These are phyloP conservation scores for Penicillium sp. DNA, from an alignment of 2,329 filamentous ascomycete species.

Conservation along the genomic window DNA sequence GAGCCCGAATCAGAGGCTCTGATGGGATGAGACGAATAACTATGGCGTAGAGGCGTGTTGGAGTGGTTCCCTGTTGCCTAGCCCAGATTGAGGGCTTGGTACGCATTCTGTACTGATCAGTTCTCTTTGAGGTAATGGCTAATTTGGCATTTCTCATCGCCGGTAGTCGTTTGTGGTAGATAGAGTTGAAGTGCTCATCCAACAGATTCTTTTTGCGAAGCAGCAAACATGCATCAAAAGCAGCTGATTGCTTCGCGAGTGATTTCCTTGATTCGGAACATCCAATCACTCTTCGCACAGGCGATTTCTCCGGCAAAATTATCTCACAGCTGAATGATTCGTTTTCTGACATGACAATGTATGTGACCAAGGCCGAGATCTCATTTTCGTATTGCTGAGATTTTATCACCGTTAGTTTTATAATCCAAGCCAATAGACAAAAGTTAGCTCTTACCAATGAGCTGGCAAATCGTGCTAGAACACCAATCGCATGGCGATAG, in stretches of 20 bases:
- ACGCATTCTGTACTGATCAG: constrained; percentile 70
- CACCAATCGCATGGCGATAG: constrained; percentile 68
- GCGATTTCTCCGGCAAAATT: constrained; percentile 71
- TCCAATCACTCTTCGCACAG: constrained; percentile 66
- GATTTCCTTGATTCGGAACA: constrained; percentile 65
- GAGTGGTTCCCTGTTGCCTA: constrained; percentile 42
- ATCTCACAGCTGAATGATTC: constrained; percentile 73
- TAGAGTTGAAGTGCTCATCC: constrained; percentile 71
- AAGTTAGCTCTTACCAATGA: constrained; percentile 51
- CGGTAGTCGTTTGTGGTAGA: constrained; percentile 68
- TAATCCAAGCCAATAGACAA: neutral
- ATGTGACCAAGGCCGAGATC: constrained; percentile 52
- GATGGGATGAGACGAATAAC: constrained; percentile 60
- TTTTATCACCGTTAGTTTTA: constrained; percentile 1
- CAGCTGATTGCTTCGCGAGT: constrained; percentile 81
- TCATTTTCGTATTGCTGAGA: constrained; percentile 49
- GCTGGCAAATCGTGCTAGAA: constrained; percentile 71
- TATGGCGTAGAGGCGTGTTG: constrained; percentile 59
- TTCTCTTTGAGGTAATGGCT: constrained; percentile 76
- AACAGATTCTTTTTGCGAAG: constrained; percentile 67
- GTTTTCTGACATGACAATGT: constrained; percentile 58
- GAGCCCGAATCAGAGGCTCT: constrained; percentile 55
- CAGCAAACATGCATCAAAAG: constrained; percentile 75
- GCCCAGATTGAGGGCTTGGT: constrained; percentile 76
- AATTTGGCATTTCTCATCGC: constrained; percentile 82